Percentiles rank a stretch among this genome's conserved stretches.
These are phyloP conservation scores for Isatis tinctoria DNA, from an alignment of 345 rosid species.

Conservation along the genomic window DNA sequence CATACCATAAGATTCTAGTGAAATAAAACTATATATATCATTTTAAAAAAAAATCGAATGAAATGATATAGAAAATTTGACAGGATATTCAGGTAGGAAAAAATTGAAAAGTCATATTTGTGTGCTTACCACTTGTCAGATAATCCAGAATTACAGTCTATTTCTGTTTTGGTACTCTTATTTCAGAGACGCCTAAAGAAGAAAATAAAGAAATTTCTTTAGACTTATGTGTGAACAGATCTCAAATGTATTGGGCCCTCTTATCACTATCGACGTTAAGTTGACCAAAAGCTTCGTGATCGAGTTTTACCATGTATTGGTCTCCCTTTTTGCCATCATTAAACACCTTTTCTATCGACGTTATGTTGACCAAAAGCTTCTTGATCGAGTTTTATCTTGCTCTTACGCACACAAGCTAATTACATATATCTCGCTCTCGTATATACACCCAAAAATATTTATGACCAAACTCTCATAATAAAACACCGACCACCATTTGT, in stretches of 20 bases:
- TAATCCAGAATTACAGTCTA: background rate
- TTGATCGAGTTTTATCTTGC: background rate
- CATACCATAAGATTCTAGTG: too few relatives aligned
- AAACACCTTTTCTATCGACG: background rate
- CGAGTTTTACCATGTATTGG: background rate
- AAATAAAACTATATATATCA: background rate
- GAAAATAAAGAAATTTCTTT: background rate
- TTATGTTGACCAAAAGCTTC: conserved; percentile 3
- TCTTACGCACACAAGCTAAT: background rate
- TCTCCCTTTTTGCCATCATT: background rate
- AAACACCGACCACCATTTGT: background rate
- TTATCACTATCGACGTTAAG: background rate
- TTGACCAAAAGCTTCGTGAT: background rate
- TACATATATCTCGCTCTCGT: background rate
- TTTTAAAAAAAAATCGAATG: background rate
- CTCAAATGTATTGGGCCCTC: background rate
- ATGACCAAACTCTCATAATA: too few relatives aligned
- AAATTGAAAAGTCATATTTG: background rate
- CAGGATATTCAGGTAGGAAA: background rate
- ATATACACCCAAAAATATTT: background rate
- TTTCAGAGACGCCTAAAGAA: conserved; percentile 12
- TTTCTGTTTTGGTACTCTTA: background rate
- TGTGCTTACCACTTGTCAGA: background rate
- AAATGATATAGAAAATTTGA: background rate
- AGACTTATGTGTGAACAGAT: background rate